These are phyloP conservation scores for Coemansia sp. DNA, from an alignment of 192 early-diverging fungal species.

Conservation along the genomic window DNA sequence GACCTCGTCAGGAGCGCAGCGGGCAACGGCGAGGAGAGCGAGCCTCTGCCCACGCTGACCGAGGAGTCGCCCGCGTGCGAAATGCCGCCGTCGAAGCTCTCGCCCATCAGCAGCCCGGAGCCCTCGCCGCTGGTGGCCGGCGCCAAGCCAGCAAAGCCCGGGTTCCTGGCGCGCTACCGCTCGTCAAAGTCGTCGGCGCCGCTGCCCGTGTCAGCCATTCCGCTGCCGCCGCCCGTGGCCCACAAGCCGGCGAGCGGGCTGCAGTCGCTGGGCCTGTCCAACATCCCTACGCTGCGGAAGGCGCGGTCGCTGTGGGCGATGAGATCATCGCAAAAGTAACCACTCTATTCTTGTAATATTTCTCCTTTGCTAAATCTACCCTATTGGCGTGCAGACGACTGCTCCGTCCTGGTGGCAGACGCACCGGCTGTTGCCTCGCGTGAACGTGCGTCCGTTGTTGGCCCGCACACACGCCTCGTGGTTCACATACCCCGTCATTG, in stretches of 20 bases:
- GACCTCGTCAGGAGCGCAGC: conserved; percentile 3
- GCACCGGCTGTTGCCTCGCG: conserved; percentile 8
- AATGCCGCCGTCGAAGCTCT: conserved; percentile 18
- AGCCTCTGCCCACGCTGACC: background rate
- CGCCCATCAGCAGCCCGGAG: conserved; percentile 35
- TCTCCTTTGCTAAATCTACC: background rate
- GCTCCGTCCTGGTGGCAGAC: conserved; percentile 32
- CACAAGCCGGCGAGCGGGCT: too few species aligned
- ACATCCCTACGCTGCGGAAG: conserved; percentile 33
- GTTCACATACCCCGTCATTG: conserved; percentile 20
- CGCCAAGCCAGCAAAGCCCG: conserved; percentile 14
- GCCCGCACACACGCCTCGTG: conserved; percentile 37
- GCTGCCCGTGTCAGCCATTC: conserved; percentile 28
- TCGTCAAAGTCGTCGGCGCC: conserved; percentile 6
- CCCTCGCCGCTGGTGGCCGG: conserved; percentile 8
- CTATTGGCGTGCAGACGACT: conserved; percentile 6
- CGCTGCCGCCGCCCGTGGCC: conserved; percentile 20
- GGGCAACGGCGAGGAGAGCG: background rate
- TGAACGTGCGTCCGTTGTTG: conserved; percentile 15
- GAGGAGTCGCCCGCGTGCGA: background rate
- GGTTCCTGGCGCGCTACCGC: conserved; percentile 20
- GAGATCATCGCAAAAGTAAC: conserved; percentile 8
- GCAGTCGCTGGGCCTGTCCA: conserved; percentile 5
- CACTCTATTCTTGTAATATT: background rate
- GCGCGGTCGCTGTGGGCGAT: conserved; percentile 41